Conservation (phyloP, 1,284 basidiomycete species). For the Thecaphora thlaspeos region DNA sequence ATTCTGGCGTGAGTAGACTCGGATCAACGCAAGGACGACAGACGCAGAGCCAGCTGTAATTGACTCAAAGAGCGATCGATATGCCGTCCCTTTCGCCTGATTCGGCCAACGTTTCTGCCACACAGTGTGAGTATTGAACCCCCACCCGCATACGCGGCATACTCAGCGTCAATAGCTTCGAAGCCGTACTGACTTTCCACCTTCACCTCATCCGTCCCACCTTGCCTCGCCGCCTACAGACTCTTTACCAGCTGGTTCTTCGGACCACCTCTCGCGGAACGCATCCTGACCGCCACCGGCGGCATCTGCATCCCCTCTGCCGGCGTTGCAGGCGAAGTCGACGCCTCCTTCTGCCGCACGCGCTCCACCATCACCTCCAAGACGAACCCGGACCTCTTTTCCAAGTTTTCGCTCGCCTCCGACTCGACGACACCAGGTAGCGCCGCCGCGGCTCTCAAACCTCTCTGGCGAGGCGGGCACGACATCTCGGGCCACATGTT, state of each 20-base stretch:
- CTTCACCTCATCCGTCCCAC: too few relatives aligned
- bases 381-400: constrained; percentile 24
- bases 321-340: constrained; percentile 5
- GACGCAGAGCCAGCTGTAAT: constrained; percentile 67
- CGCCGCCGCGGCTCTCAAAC: constrained; percentile 7
- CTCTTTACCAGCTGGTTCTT: constrained; percentile 79
- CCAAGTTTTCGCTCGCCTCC: constrained; percentile 1
- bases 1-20: too few relatives aligned
- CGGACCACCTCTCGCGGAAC: constrained; percentile 77
- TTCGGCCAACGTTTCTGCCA: too few relatives aligned
- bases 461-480: constrained; percentile 71
- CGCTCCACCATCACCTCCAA: constrained; percentile 19
- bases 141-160: too few relatives aligned
- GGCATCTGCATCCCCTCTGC: constrained; percentile 69
- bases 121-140: too few relatives aligned
- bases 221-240: constrained; percentile 10
- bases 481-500: constrained; percentile 94
- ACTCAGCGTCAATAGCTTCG: constrained; percentile 61
- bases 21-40: constrained; percentile 6
- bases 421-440: not conserved
- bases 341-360: constrained; percentile 38
- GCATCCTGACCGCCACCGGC: constrained; percentile 73
- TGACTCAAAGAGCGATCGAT: too few relatives aligned
- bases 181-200: not conserved
- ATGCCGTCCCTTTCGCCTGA: too few relatives aligned